phyloP scores from a whole-genome alignment of 1,139 yeast species.

The Chernovozyma aurita region DNA sequence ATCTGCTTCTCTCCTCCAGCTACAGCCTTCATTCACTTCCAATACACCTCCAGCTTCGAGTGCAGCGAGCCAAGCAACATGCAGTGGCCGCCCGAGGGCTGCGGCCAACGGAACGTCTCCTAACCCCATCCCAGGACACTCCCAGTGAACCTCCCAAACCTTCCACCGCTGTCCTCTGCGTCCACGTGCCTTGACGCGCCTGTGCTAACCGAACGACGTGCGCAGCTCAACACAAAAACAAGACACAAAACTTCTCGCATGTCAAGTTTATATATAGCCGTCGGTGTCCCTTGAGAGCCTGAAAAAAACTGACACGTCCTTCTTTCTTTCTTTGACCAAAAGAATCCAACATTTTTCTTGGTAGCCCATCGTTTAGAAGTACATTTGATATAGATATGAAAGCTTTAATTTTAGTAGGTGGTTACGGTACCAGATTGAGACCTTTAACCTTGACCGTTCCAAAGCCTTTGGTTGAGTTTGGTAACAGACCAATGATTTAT shows the following conservation, averaged over 20 bases:
- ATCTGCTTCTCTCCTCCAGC: too few relatives aligned
- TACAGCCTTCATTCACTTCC: too few relatives aligned
- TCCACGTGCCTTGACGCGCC: conserved; percentile 3
- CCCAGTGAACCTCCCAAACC: too few relatives aligned
- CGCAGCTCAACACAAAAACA: conserved; percentile 3
- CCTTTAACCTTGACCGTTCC: conserved; percentile 96
- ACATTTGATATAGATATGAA: conserved; percentile 77
- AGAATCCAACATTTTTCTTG: not conserved
- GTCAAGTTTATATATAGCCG: not conserved
- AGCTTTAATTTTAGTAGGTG: conserved; percentile 98
- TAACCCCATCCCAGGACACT: too few relatives aligned
- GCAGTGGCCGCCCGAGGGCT: too few relatives aligned
- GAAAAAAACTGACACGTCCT: not conserved
- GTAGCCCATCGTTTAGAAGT: too few relatives aligned
- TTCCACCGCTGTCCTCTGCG: too few relatives aligned
- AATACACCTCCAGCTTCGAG: too few relatives aligned
- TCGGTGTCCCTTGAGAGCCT: not conserved
- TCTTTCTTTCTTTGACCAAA: conserved; percentile 6
- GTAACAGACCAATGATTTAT: conserved; percentile 94
- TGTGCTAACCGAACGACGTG: conserved; percentile 2
- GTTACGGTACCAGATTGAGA: conserved; percentile 99
- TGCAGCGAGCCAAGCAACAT: too few relatives aligned
- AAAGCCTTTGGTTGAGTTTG: conserved; percentile 98
- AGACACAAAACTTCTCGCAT: conserved; percentile 1
- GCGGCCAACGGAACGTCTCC: too few relatives aligned